phyloP scores from a whole-genome alignment of 768 basidiomycete genomes.

The Tylopilus rubrobrunneus region DNA sequence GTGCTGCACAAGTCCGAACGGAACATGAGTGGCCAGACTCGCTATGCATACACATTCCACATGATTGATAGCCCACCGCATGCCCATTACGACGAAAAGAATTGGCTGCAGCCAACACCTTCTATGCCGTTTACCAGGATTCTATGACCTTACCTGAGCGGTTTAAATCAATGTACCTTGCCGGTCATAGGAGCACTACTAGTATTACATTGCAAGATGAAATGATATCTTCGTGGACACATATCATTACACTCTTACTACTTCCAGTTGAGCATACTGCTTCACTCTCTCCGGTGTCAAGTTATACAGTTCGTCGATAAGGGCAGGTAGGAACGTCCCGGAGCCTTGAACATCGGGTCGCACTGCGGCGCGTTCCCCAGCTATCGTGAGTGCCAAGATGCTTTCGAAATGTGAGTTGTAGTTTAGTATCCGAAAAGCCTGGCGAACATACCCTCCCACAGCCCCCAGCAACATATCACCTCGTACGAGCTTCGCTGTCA shows the following conservation, averaged over 20 bases:
- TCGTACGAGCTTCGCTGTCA: constrained; percentile 48
- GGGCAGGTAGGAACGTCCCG: constrained; percentile 59
- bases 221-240: background rate
- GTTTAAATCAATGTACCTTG: background rate
- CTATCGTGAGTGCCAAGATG: constrained; percentile 55
- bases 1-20: constrained; percentile 90
- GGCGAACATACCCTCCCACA: constrained; percentile 61
- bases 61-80: constrained; percentile 79
- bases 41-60: constrained; percentile 95
- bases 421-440: background rate
- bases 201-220: background rate
- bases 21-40: constrained; percentile 74
- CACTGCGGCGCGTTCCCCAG: constrained; percentile 54
- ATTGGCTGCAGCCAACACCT: constrained; percentile 89
- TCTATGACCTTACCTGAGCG: constrained; percentile 23
- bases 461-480: constrained; percentile 79
- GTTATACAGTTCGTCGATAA: constrained; percentile 58
- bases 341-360: constrained; percentile 54
- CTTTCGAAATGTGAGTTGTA: constrained; percentile 28
- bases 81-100: constrained; percentile 82
- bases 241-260: constrained; percentile 3
- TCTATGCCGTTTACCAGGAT: constrained; percentile 78
- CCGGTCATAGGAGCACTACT: background rate
- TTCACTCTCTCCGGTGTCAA: constrained; percentile 37
- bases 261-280: constrained; percentile 28